Base-by-base conservation (phyloP, 306 rosid species). In the Quercus aquifolioides region DNA sequence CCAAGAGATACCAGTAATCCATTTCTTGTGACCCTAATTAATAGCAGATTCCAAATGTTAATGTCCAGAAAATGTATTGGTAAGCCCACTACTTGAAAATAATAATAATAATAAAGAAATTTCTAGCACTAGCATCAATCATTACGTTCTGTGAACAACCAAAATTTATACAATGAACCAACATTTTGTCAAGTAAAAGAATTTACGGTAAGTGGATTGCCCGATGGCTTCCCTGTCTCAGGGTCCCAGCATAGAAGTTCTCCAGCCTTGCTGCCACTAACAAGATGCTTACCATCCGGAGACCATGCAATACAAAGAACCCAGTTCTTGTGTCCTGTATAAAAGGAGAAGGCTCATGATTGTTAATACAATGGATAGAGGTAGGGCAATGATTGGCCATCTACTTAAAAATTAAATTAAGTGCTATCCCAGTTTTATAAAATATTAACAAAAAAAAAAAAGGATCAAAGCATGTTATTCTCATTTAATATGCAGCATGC, bases 1-100 rank as follows among this genome's bases (percentile, higher is more conserved):
- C 99, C 99, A 95, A n/a, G 97, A 86, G 81, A 95, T 84, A 62
- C 99, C 99, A 57, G 97, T 91, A 76, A 95, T 93, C 93, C 95
- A 95, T 85, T 93, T 91, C 82, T 95, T 95, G 87, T 95, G 99
- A 80, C 97, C 98, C 97, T 95, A 78, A 43, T 69, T 71, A 26
- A 85, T 31, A 49, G 74, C 31, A 69, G 74, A 75, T 21, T 65
- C 68, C 55, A 63, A 67, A 62, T 28, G 26, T 77, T 46, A 68
- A 54, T 33, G 41, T 55, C 79, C 6, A 65, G 62, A 65, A 9
- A 30, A 38, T 69, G 43, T 55, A 54, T 23, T 55, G 59, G 56
- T n/a, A 74, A 10, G 52, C 81, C 31, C 69, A 67, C 56, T 33
- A 67, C 56, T 52, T 5, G 3, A 65, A 57, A 30, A 62, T 52